Percentiles rank a stretch among this genome's conserved stretches.
phyloP scores from a whole-genome alignment of 2,329 filamentous ascomycete species.

The Claviceps cyperi region DNA sequence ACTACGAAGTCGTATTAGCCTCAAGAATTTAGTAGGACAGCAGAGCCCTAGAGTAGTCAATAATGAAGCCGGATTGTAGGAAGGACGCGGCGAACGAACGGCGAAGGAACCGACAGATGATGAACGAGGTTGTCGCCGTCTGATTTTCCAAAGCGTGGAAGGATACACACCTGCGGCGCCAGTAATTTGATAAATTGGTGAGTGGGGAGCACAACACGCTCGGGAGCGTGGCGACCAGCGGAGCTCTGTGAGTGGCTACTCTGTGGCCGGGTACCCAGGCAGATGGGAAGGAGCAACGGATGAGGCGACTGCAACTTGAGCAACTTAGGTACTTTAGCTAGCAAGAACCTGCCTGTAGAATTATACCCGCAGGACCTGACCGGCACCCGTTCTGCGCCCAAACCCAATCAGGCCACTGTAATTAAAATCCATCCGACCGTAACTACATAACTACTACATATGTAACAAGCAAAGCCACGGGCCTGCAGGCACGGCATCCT shows the following conservation, averaged over 20 bases:
- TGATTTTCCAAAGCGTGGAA: constrained; percentile 3
- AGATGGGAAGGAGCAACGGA: not conserved
- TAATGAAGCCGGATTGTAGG: not conserved
- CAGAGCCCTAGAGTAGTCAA: not conserved
- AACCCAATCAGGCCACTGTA: not conserved
- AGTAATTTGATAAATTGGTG: constrained; percentile 2
- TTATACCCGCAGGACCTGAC: not conserved
- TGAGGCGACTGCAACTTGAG: not conserved
- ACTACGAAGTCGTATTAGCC: not conserved
- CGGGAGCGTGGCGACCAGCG: constrained; percentile 3
- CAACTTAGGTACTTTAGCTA: no score
- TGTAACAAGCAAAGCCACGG: no score
- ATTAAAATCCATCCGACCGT: not conserved
- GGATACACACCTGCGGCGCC: constrained; percentile 1
- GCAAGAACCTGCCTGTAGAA: no score
- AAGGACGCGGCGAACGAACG: not conserved
- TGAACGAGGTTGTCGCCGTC: constrained; percentile 5
- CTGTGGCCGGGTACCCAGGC: not conserved
- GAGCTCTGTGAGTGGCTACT: constrained; percentile 7
- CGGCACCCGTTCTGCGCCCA: not conserved
- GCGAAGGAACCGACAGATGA: not conserved
- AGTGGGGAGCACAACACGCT: not conserved
- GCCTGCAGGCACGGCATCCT: not conserved
- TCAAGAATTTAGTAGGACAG: not conserved
- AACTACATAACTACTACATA: not conserved